Conservation (phyloP, 768 basidiomycete genomes). For the Tremella mesenterica region DNA sequence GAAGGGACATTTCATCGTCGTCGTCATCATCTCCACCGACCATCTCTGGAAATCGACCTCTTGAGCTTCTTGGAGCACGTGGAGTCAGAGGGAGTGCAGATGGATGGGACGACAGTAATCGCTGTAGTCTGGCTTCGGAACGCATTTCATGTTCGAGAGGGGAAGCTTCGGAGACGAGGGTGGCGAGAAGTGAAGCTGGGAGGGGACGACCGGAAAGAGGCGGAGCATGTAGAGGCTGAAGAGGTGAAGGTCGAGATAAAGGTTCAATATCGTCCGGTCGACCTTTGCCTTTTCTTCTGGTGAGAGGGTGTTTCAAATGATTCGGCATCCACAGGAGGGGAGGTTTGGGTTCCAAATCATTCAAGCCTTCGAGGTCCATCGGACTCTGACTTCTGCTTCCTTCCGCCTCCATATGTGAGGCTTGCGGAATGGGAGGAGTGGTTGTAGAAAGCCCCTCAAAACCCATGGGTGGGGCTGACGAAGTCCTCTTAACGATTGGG, state of each 20-base stretch:
- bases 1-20: slow-evolving; percentile 14
- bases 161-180: slow-evolving; percentile 30
- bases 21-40: slow-evolving; percentile 38
- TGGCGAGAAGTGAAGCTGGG: slow-evolving; percentile 30
- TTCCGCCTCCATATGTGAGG: not conserved
- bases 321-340: slow-evolving; percentile 8
- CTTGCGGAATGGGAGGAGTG: slow-evolving; percentile 6
- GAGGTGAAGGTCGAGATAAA: not conserved
- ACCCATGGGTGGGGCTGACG: not conserved
- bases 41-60: slow-evolving; percentile 37
- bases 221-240: slow-evolving; percentile 1
- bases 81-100: slow-evolving; percentile 32
- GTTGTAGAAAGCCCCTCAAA: slow-evolving; percentile 28
- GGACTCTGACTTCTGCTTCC: not conserved
- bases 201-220: slow-evolving; percentile 30
- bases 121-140: slow-evolving; percentile 36
- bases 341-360: not conserved
- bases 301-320: slow-evolving; percentile 16
- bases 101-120: slow-evolving; percentile 31
- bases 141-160: slow-evolving; percentile 37
- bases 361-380: not conserved
- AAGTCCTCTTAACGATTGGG: not conserved
- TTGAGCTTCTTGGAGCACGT: slow-evolving; percentile 16
- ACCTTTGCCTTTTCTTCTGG: slow-evolving; percentile 32
- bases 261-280: slow-evolving; percentile 1